Base-by-base conservation (phyloP, 305 asterid species). In the Fraxinus floribunda region DNA sequence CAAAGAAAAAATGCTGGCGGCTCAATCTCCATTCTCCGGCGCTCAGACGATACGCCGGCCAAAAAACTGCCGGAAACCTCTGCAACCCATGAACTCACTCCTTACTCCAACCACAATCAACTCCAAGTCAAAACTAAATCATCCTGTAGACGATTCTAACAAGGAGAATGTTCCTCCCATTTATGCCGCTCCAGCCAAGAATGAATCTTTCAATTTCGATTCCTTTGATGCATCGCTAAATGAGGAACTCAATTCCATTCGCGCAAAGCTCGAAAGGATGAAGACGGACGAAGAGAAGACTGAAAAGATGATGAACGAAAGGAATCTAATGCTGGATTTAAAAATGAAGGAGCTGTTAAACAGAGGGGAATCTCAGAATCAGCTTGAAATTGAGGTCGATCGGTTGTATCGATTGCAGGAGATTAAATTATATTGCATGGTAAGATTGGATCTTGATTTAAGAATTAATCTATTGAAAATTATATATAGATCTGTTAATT, bases 321-420 rank as follows among this genome's bases (percentile, higher is more conserved):
- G 92, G 78, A 84, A 68, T 2, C 10, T 29, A 76, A 7, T 84
- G 70, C 83, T 95, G 82, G 95, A 94, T 89, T 72, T 86, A 90
- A 90, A 89, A 49, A 88, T 91, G 89, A 89, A 89, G 83, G 95
- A 91, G 82, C 81, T 93, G 16, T 30, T 83, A 9, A 55, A 34
- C 5, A 83, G 94, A 86, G 94, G 97, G 24, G 94, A 92, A 74
- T 29, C 34, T 72, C 98, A 95, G 90, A 94, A 91, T 79, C 86
- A 88, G 87, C 94, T 94, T 3, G 98, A 95, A 86, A 90, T 90
- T 34, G 97, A 95, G 85, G 92, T 95, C 2, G 98, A 95, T 86
- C 89, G 98, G 7, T 66, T 95, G 85, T 95, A 88, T 76, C 92
- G 98, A 38, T 88, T 95, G 79, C 89, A 92, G 71, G 93, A 95